These are phyloP conservation scores for Acanthamoeba healyi DNA, from an alignment of 208 protist genomes.

Conservation along the genomic window DNA sequence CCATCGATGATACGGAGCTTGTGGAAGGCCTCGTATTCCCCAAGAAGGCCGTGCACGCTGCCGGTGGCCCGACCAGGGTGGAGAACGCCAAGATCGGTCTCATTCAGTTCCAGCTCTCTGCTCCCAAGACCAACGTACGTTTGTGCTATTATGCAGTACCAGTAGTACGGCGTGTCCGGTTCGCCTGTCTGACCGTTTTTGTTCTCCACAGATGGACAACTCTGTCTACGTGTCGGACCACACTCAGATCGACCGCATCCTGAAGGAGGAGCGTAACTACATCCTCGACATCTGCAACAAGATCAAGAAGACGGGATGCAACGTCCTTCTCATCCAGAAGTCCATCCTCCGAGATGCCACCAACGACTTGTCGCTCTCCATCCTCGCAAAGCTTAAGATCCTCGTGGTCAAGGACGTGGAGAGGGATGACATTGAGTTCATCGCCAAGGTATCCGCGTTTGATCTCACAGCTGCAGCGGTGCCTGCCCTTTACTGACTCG, in stretches of 20 bases:
- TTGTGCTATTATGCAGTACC: no score
- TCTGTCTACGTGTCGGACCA: constrained; percentile 94
- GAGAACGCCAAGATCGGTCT: constrained; percentile 99
- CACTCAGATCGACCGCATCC: constrained; percentile 96
- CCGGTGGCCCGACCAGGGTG: constrained; percentile 91
- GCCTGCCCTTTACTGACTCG: no score
- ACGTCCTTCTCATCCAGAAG: constrained; percentile 99
- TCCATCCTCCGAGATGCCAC: constrained; percentile 98
- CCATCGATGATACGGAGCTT: constrained; percentile 98
- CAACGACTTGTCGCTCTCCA: constrained; percentile 98
- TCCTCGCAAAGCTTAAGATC: constrained; percentile 99
- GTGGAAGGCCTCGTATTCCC: constrained; percentile 99
- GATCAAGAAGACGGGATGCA: constrained; percentile 85
- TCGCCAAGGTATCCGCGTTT: constrained; percentile 96
- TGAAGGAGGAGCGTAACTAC: constrained; percentile 98
- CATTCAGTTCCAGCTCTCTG: constrained; percentile 99
- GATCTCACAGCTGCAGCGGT: no score
- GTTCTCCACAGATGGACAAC: not conserved
- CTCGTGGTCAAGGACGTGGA: constrained; percentile 99
- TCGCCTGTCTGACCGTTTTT: constrained; percentile 25
- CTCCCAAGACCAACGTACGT: constrained; percentile 99
- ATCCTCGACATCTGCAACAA: constrained; percentile 95
- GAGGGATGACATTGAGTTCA: constrained; percentile 99
- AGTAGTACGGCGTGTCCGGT: constrained; percentile 97
- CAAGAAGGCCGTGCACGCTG: constrained; percentile 99